Evolutionary conservation across 371 early-diverging fungal genomes (phyloP), one percentile per base, ranked within the genome.

Genomic region (Lichtheimia ornata): DNA sequence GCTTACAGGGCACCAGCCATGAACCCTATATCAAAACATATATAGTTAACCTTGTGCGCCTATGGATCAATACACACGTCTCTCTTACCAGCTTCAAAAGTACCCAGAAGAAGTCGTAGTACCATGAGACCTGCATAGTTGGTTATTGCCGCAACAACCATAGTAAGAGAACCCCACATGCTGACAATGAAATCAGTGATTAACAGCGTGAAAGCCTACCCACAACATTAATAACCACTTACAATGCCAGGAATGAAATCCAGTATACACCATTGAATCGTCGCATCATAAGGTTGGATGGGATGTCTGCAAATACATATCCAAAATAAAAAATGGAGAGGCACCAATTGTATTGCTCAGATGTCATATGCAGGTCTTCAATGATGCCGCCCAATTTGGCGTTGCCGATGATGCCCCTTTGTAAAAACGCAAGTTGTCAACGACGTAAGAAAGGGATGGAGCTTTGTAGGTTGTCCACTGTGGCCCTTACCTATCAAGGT

Each of bases 381-480:
- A 64, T 56, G 3, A 78, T 47, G 22, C 75, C 74, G 42, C 65
- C 79, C 1, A 78, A 52, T 56, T 70, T 78, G 0, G 79, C 79
- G 55, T 78, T 78, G 30, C 73, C 73, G 50, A 77, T 76, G 53
- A 71, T 76, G 17, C 35, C 66, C 58, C 58, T 25, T 65, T 61
- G 28, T 2, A 35, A 11, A 35, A 9, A 35, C 35, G 9, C 11
- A 22, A 22, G 22, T 22, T 22, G 22, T 22, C 22, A 22, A 22
- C 2, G 2, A 1, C 2, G 22, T 22, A 35, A 35, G 9, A 9
- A 2, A 9, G 35, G 11, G 35, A 35, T 35, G 11, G 0, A 35
- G 11, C 5, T 11, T 35, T 9, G n/a, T n/a, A 35, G 11, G 11
- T 35, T 35, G 35, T 35, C 35, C 1, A 35, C 4, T 35, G 2